These are phyloP conservation scores for Pilaira anomala DNA, from an alignment of 192 early-diverging fungal genomes.

Conservation along the genomic window DNA sequence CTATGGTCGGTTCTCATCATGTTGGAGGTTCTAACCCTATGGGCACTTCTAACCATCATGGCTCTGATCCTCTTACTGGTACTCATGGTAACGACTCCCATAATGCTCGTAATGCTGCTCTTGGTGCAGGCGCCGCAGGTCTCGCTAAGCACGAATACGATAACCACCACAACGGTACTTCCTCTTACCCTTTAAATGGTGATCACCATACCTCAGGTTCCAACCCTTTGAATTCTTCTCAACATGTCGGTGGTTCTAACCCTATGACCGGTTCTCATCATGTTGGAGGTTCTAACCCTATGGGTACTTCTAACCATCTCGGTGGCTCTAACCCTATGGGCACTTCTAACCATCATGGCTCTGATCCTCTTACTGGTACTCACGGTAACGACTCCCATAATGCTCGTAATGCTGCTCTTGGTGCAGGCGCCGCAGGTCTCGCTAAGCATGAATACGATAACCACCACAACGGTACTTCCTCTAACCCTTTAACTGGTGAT, in stretches of 20 bases:
- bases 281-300: neutral
- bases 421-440: neutral
- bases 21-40: too few species aligned
- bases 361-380: accelerated
- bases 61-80: neutral
- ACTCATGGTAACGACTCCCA: neutral
- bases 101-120: constrained; percentile 3
- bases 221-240: neutral
- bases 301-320: neutral
- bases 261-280: neutral
- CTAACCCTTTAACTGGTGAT: too few species aligned
- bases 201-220: neutral
- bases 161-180: neutral
- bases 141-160: neutral
- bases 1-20: too few species aligned
- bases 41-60: too few species aligned
- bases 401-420: neutral
- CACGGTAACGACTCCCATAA: neutral
- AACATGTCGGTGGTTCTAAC: too few species aligned
- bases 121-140: neutral
- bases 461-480: neutral
- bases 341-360: too few species aligned
- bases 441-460: neutral
- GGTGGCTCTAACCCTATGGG: too few species aligned
- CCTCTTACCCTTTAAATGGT: too few species aligned